phyloP scores from a whole-genome alignment of 2,329 filamentous ascomycete species.

The Fusarium brevicatenulatum region DNA sequence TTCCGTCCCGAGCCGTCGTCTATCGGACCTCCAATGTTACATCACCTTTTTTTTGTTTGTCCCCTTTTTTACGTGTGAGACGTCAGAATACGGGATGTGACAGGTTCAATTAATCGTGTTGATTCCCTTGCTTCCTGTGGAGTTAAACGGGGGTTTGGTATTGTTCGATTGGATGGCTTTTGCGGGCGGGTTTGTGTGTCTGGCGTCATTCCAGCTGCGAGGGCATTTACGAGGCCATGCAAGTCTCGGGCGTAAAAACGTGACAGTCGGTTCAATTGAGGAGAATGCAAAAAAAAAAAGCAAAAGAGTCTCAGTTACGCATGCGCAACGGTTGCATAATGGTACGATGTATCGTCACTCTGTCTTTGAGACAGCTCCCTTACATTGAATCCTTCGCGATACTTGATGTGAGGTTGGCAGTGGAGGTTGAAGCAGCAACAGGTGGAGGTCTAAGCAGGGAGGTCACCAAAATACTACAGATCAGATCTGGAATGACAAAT shows the following conservation, averaged over 20 bases:
- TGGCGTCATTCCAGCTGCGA: conserved; percentile 22
- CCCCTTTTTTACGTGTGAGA: neutral
- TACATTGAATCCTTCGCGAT: conserved; percentile 3
- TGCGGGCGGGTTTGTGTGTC: neutral
- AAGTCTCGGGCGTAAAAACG: conserved; percentile 32
- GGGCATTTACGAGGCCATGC: conserved; percentile 1
- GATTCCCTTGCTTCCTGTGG: neutral
- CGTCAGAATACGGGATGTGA: conserved; percentile 4
- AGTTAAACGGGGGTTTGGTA: neutral
- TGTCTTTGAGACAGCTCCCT: conserved; percentile 11
- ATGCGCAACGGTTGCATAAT: neutral
- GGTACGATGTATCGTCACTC: neutral
- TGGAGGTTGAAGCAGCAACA: neutral
- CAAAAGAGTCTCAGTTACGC: conserved; percentile 2
- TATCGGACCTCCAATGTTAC: neutral
- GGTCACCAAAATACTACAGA: neutral
- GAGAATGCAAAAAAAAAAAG: neutral
- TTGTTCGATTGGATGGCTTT: neutral
- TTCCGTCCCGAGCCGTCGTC: conserved; percentile 9
- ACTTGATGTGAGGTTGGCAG: neutral
- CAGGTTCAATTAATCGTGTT: neutral
- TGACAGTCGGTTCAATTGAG: too few relatives aligned
- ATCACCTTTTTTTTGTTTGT: neutral
- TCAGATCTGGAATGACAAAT: conserved; percentile 2
- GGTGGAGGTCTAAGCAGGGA: conserved; percentile 16